Evolutionary conservation across 805 yeast species (phyloP).

Genomic region (Yarrowia sp.): DNA sequence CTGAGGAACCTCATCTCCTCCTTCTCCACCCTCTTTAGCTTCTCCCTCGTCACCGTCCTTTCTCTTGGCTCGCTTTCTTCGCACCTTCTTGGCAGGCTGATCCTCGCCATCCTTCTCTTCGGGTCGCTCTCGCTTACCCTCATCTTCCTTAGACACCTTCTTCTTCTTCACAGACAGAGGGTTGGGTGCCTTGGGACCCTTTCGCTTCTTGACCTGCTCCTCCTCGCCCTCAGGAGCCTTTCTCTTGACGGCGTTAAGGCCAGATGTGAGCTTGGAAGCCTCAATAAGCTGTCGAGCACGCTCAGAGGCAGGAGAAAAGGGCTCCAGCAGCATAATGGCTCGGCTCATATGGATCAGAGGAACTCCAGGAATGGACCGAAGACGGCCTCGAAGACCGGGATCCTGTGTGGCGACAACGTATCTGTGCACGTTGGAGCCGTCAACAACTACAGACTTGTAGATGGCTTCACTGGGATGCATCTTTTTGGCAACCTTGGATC

Average conservation of each 20-base stretch:
- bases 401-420: constrained; percentile 89
- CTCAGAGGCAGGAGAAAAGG: constrained; percentile 75
- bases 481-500: constrained; percentile 11
- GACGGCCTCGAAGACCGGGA: constrained; percentile 66
- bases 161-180: constrained; percentile 89
- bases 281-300: constrained; percentile 61
- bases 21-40: neutral
- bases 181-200: constrained; percentile 82
- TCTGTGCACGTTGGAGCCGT: constrained; percentile 77
- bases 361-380: constrained; percentile 84
- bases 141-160: constrained; percentile 49
- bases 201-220: constrained; percentile 44
- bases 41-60: constrained; percentile 36
- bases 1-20: constrained; percentile 7
- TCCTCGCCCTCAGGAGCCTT: constrained; percentile 45
- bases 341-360: constrained; percentile 88
- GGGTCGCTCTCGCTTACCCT: constrained; percentile 21
- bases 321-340: constrained; percentile 96
- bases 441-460: constrained; percentile 27
- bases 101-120: constrained; percentile 11
- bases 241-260: constrained; percentile 64
- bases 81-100: constrained; percentile 28
- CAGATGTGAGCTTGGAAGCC: constrained; percentile 70
- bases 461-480: constrained; percentile 38
- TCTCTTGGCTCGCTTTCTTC: constrained; percentile 44